Evolutionary conservation across 2,329 filamentous ascomycete genomes (phyloP).

Genomic region (Aspergillus tubingensis): DNA sequence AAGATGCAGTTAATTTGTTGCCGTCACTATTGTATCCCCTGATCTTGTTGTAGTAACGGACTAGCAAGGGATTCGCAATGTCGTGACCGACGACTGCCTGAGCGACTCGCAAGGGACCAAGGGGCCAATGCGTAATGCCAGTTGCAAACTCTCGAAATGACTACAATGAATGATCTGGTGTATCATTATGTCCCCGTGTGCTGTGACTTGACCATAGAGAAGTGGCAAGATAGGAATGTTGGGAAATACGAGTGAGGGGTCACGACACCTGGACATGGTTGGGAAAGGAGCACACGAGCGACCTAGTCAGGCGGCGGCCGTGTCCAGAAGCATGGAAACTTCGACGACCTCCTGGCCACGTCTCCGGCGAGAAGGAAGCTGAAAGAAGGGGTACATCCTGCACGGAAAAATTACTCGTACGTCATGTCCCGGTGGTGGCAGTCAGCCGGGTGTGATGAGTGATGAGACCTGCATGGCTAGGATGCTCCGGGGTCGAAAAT

Average conservation of each 20-base stretch:
- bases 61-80: no score
- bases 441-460: not conserved
- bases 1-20: no score
- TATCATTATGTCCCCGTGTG: not conserved
- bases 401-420: not conserved
- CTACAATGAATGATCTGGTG: not conserved
- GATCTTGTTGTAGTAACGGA: no score
- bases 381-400: not conserved
- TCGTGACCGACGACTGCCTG: no score
- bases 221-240: not conserved
- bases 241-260: not conserved
- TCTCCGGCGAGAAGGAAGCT: not conserved
- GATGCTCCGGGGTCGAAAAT: conserved; percentile 15
- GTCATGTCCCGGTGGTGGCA: not conserved
- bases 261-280: not conserved
- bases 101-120: no score
- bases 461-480: conserved; percentile 9
- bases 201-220: not conserved
- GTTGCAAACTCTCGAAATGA: not conserved
- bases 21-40: no score
- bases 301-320: not conserved
- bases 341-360: not conserved
- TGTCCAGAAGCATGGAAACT: not conserved
- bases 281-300: not conserved
- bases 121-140: no score